Evolutionary conservation across 2,329 filamentous ascomycete genomes (phyloP).

Genomic region (Diaporthe caulivora): DNA sequence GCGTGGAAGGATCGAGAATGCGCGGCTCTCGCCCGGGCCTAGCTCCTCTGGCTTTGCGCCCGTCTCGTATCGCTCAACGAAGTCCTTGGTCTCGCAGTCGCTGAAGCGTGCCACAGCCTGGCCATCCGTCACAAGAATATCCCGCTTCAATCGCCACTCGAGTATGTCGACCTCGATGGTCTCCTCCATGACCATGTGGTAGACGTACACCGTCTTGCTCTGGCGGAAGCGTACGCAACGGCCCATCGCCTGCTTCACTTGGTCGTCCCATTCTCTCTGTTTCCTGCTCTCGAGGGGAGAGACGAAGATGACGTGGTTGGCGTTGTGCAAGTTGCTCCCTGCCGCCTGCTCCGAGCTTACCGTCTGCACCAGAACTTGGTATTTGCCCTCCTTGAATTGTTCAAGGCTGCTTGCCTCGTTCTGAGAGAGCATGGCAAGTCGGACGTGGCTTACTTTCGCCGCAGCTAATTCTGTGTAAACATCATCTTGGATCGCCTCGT

Average conservation of each 20-base stretch:
- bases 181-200: constrained; percentile 53
- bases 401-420: constrained; percentile 41
- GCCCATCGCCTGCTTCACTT: constrained; percentile 55
- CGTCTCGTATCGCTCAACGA: constrained; percentile 29
- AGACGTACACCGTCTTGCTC: constrained; percentile 52
- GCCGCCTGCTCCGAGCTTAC: constrained; percentile 55
- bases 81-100: constrained; percentile 22
- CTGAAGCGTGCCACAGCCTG: constrained; percentile 33
- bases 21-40: not conserved
- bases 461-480: constrained; percentile 42
- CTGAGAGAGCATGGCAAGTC: not conserved
- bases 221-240: constrained; percentile 56
- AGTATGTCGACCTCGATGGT: constrained; percentile 57
- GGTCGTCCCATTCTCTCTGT: constrained; percentile 49
- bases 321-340: constrained; percentile 55
- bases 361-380: constrained; percentile 52
- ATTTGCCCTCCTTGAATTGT: constrained; percentile 45
- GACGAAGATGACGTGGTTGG: constrained; percentile 58
- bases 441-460: constrained; percentile 39
- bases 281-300: constrained; percentile 50
- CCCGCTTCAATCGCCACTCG: constrained; percentile 42
- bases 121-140: constrained; percentile 21
- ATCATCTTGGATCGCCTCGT: constrained; percentile 45
- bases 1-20: constrained; percentile 26
- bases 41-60: not conserved